Conservation (phyloP, 2,329 filamentous ascomycete species). For the Leptographium lundbergii region DNA sequence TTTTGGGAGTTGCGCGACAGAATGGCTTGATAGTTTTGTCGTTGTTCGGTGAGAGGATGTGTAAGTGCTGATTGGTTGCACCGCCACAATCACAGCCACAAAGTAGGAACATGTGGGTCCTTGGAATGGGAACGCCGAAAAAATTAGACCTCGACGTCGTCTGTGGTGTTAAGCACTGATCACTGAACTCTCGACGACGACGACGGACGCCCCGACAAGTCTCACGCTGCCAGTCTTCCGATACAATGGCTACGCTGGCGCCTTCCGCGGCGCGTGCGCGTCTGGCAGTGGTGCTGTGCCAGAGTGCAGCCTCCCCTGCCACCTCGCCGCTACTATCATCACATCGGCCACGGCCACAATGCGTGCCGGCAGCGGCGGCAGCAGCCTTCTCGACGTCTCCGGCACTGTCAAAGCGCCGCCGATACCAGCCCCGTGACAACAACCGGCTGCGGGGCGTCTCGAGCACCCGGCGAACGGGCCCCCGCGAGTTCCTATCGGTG, state of each 20-base stretch:
- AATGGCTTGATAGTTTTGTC: background rate
- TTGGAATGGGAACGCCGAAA: background rate
- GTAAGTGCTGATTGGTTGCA: background rate
- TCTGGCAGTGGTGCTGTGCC: background rate
- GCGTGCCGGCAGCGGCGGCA: background rate
- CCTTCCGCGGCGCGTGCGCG: conserved; percentile 3
- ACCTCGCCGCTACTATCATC: background rate
- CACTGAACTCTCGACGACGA: too few species aligned
- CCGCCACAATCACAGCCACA: background rate
- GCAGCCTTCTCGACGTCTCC: conserved; percentile 42
- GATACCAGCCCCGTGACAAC: conserved; percentile 51
- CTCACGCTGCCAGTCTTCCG: background rate
- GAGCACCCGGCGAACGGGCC: conserved; percentile 64
- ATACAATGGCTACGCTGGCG: conserved; percentile 4
- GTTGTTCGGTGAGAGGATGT: background rate
- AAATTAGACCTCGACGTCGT: background rate
- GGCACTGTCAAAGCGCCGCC: conserved; percentile 30
- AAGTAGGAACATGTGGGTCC: background rate
- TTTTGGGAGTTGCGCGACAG: background rate
- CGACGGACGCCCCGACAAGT: too few species aligned
- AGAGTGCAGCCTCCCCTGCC: background rate
- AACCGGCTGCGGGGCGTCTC: conserved; percentile 75
- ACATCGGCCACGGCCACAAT: conserved; percentile 15
- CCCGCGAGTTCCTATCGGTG: conserved; percentile 61
- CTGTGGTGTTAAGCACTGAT: too few species aligned